These are phyloP conservation scores for Arctostaphylos glauca DNA, from an alignment of 148 eudicot genomes.

Conservation along the genomic window DNA sequence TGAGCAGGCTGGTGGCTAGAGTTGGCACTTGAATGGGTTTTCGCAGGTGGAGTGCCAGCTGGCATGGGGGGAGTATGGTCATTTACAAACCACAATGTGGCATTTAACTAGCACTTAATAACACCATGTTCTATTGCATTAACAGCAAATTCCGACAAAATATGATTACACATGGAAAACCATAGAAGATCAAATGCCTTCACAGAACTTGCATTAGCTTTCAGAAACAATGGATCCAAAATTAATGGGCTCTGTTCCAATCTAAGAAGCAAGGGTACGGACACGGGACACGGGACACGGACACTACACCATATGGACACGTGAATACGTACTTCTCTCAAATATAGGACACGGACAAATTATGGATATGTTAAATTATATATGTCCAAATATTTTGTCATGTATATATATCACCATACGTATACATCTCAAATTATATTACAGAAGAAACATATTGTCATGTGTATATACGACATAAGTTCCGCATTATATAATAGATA, in stretches of 20 bases:
- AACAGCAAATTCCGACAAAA: not conserved
- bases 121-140: not conserved
- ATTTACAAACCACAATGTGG: not conserved
- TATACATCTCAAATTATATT: no score
- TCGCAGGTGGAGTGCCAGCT: conserved; percentile 51
- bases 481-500: no score
- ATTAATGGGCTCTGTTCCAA: not conserved
- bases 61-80: conserved; percentile 6
- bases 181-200: not conserved
- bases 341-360: no score
- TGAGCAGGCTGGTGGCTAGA: conserved; percentile 38
- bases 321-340: no score
- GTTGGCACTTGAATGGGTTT: conserved; percentile 34
- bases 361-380: no score
- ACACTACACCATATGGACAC: no score
- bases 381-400: no score
- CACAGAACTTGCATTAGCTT: not conserved
- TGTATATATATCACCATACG: no score
- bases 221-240: not conserved
- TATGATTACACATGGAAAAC: not conserved
- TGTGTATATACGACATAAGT: no score
- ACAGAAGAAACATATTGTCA: no score
- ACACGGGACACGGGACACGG: no score
- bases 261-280: no score
- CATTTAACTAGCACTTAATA: not conserved